phyloP scores from a whole-genome alignment of 164 flowering plant species.

The Aristolochia californica region DNA sequence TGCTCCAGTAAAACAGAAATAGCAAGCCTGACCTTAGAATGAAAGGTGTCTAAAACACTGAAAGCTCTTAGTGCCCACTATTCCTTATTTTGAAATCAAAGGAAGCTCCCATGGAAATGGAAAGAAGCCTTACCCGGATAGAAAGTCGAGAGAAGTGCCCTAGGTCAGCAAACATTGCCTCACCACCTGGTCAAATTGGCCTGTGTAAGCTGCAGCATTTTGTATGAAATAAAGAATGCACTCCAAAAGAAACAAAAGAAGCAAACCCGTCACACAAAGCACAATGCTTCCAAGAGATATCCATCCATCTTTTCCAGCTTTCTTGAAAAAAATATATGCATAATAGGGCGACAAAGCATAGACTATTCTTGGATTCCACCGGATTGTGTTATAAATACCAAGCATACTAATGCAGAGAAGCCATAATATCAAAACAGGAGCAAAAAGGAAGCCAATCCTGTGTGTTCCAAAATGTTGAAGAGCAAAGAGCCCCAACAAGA shows the following conservation, averaged over 20 bases:
- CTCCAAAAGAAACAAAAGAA: constrained; percentile 1
- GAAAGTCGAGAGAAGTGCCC: constrained; percentile 59
- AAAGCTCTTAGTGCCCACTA: too few relatives aligned
- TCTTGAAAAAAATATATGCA: constrained; percentile 32
- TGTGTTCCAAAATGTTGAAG: constrained; percentile 61
- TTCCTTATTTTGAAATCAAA: neutral
- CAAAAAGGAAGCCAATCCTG: constrained; percentile 48
- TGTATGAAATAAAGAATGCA: neutral
- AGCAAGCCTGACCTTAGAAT: too few relatives aligned
- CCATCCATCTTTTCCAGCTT: constrained; percentile 44
- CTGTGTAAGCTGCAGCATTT: neutral
- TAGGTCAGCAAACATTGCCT: constrained; percentile 76
- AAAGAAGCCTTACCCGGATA: constrained; percentile 30
- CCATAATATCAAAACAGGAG: constrained; percentile 53
- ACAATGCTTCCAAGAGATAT: constrained; percentile 49
- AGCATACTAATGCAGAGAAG: constrained; percentile 46
- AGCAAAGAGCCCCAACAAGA: constrained; percentile 47
- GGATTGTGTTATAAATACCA: constrained; percentile 52
- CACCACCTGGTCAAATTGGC: constrained; percentile 38
- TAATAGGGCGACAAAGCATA: constrained; percentile 47
- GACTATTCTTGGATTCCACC: constrained; percentile 36
- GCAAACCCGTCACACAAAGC: constrained; percentile 51
- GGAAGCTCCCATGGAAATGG: neutral
- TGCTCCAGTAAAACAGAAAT: too few relatives aligned
- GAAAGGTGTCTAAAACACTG: too few relatives aligned